Percentiles rank a stretch among this genome's conserved stretches.
Evolutionary conservation across 164 flowering plant genomes (phyloP).

Genomic region (Stephania japonica): DNA sequence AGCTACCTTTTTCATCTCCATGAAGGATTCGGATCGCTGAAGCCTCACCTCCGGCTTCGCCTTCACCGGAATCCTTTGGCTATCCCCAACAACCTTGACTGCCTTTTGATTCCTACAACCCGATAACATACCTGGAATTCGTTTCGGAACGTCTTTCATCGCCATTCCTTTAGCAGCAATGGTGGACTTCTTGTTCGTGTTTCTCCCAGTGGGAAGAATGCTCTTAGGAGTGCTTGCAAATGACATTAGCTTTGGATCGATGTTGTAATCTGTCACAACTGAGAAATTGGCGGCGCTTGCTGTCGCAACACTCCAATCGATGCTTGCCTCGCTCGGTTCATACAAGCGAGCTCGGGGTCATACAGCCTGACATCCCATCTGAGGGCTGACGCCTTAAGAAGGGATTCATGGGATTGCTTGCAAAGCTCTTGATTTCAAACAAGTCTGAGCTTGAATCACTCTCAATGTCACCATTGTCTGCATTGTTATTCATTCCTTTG

Average conservation of each 20-base stretch:
- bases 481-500: constrained; percentile 14
- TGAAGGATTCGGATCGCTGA: constrained; percentile 19
- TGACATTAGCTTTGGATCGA: constrained; percentile 16
- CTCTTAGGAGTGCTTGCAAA: not conserved
- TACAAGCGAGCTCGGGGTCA: constrained; percentile 35
- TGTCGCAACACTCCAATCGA: constrained; percentile 76
- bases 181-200: constrained; percentile 8
- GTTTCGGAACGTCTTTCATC: constrained; percentile 19
- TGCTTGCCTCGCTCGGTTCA: constrained; percentile 88
- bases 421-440: constrained; percentile 71
- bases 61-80: constrained; percentile 17
- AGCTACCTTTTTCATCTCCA: constrained; percentile 26
- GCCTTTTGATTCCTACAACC: constrained; percentile 52
- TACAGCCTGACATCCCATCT: constrained; percentile 26
- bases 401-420: constrained; percentile 31
- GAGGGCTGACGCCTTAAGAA: constrained; percentile 35
- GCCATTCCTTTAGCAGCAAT: constrained; percentile 4
- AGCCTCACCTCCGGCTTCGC: constrained; percentile 6
- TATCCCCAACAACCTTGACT: constrained; percentile 47
- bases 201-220: not conserved
- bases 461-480: constrained; percentile 15
- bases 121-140: constrained; percentile 20
- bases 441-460: constrained; percentile 86
- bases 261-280: constrained; percentile 27
- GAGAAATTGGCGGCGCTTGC: constrained; percentile 68